Evolutionary conservation across 2,329 filamentous ascomycete species (phyloP).

Genomic region (Exophiala xenobiotica): DNA sequence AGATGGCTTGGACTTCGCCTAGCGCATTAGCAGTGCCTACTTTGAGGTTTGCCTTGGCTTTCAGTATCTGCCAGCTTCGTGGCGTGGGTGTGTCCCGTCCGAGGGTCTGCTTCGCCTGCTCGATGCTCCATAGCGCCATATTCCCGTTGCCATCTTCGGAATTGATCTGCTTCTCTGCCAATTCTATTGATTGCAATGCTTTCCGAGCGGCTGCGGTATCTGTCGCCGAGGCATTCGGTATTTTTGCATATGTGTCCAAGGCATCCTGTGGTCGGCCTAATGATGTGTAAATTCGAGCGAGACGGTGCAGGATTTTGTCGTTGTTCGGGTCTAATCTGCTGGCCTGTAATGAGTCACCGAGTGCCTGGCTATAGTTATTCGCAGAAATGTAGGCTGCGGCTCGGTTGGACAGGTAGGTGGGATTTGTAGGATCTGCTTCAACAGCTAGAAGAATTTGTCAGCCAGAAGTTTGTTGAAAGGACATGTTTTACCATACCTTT

Average conservation of each 20-base stretch:
- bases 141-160: slow-evolving; percentile 73
- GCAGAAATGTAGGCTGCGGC: slow-evolving; percentile 92
- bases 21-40: slow-evolving; percentile 87
- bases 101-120: slow-evolving; percentile 81
- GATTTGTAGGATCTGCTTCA: slow-evolving; percentile 77
- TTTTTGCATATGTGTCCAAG: slow-evolving; percentile 74
- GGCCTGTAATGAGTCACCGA: slow-evolving; percentile 82
- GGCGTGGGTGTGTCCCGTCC: slow-evolving; percentile 74
- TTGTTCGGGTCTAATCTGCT: slow-evolving; percentile 82
- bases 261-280: slow-evolving; percentile 86
- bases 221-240: slow-evolving; percentile 73
- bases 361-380: slow-evolving; percentile 71
- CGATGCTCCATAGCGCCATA: slow-evolving; percentile 87
- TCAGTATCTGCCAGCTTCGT: slow-evolving; percentile 90
- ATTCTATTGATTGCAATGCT: slow-evolving; percentile 67
- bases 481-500: no score
- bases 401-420: slow-evolving; percentile 91
- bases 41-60: slow-evolving; percentile 86
- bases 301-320: slow-evolving; percentile 79
- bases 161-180: slow-evolving; percentile 74
- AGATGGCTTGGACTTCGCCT: slow-evolving; percentile 88
- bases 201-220: slow-evolving; percentile 79
- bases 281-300: slow-evolving; percentile 86
- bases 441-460: slow-evolving; percentile 62
- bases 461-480: slow-evolving; percentile 13